Evolutionary conservation across 2,329 filamentous ascomycete species (phyloP), one percentile per base, ranked within the genome.

Genomic region (Helotiales sp.): DNA sequence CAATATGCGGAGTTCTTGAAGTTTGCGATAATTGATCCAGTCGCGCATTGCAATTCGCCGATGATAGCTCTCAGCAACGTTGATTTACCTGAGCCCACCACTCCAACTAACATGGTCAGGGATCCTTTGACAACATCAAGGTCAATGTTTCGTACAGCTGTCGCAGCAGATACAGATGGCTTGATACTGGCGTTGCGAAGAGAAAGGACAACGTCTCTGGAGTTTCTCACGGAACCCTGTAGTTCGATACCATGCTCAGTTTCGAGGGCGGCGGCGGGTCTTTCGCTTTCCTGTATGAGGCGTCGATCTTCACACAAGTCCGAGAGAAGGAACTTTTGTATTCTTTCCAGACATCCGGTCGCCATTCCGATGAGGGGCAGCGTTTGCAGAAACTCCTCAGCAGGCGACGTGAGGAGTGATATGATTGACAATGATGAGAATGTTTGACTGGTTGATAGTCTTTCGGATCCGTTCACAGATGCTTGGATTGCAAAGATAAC

Each of bases 1-100:
- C 82, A 83, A 67, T 82, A 84, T 0, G 78, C 80, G 4, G 80
- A 63, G 13, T 40, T 63, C 28, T 55, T 57, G 3, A 54, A 60
- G 17, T 28, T 17, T 8, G 55, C 49, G 37, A 26, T 47, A 15
- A 71, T 68, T 1, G 54, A 45, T 1, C 69, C 69, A 37, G 17
- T 34, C 17, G 57, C 59, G 50, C 47, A 65, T 20, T 45, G 54
- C 8, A 70, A 67, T 43, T 74, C 73, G 6, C 75, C 74, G 11
- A 77, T 67, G 28, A 77, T 61, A n/a, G 71, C 64, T 65, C 76
- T 69, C 22, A 75, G 28, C 22, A 75, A 55, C 5, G 70, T 71
- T 1, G 71, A 73, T 45, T 78, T 78, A n/a, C 77, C 76, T 4
- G 71, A 75, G 1, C 74, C 76, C 20, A 78, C 74, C 2, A 74